Base-by-base conservation (phyloP, 2,329 filamentous ascomycete species). In the Parastagonospora nodorum region DNA sequence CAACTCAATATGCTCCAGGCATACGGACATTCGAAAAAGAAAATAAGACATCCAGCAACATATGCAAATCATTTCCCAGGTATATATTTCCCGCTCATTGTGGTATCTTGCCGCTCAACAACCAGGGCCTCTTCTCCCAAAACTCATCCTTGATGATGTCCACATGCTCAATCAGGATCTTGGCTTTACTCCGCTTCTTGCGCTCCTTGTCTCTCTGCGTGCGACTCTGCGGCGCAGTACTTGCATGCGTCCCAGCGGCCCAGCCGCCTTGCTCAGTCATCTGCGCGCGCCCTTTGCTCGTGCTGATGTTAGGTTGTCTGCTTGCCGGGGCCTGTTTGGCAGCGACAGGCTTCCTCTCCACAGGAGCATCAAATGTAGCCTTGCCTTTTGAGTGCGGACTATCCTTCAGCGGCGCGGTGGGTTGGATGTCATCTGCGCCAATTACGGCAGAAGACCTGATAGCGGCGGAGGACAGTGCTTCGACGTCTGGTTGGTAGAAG, bases 101-200 rank as follows among this genome's bases (percentile, higher is more conserved):
- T 16, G 58, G 68, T 32, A 67, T 58, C 54, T 63, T 71, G 30
- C 74, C 74, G 45, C 67, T 75, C 65, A 80, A 55, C 24, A 80
- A 77, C 90, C 92, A 97, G 1, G 92, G 92, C 68, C 92, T 82
- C 64, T 82, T 82, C 57, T 90, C 82, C 94, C 94, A 99, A 69
- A 99, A 99, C 3, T 90, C 89, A 73, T 97, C 90, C 64, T 89
- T 92, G 75, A 99, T 97, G 64, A 99, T 89, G 75, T 99, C 94
- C 52, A 94, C 76, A 77, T 97, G 92, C 68, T 92, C 87, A 32
- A 95, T 81, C 31, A 90, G 84, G 39, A 99, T 86, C 44, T 82
- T 82, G 1, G 92, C 92, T 73, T 96, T 97, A 51, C 84, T 82
- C 46, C 88, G 83, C 56, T 85, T 82, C 78, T 96, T 97, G 69